phyloP scores from a whole-genome alignment of 2,329 filamentous ascomycete genomes.

The Aspergillus sp. region DNA sequence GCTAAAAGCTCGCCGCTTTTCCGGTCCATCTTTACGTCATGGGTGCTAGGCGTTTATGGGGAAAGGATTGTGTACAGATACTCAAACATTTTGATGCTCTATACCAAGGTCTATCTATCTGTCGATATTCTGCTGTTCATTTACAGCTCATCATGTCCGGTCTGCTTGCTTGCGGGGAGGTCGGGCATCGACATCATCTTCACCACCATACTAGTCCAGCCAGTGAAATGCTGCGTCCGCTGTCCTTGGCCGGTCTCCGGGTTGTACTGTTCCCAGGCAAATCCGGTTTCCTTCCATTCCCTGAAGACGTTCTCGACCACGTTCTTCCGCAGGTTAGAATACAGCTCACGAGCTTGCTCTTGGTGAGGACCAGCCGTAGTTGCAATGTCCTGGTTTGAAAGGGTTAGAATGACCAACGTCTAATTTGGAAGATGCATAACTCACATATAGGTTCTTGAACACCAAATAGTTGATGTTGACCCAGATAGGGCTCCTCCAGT shows the following conservation, averaged over 20 bases:
- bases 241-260: constrained; percentile 91
- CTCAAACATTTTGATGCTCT: constrained; percentile 4
- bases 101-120: constrained; percentile 13
- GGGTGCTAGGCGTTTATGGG: constrained; percentile 13
- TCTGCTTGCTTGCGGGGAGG: constrained; percentile 38
- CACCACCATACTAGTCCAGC: constrained; percentile 97
- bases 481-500: constrained; percentile 95
- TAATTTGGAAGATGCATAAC: constrained; percentile 35
- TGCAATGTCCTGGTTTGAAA: constrained; percentile 59
- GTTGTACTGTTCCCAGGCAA: constrained; percentile 98
- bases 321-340: constrained; percentile 75
- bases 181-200: constrained; percentile 97
- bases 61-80: constrained; percentile 13
- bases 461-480: constrained; percentile 94
- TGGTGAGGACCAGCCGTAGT: constrained; percentile 65
- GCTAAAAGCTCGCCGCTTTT: constrained; percentile 13
- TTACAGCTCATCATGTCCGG: constrained; percentile 52
- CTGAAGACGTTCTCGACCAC: constrained; percentile 85
- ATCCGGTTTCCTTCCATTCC: constrained; percentile 86
- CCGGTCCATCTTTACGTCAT: too few species aligned
- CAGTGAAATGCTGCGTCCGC: constrained; percentile 95
- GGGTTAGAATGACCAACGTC: constrained; percentile 13
- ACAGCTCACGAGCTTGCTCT: constrained; percentile 68
- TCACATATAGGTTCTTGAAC: constrained; percentile 72
- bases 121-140: constrained; percentile 1